phyloP scores from a whole-genome alignment of 2,329 filamentous ascomycete species.

The Phoma sp. region DNA sequence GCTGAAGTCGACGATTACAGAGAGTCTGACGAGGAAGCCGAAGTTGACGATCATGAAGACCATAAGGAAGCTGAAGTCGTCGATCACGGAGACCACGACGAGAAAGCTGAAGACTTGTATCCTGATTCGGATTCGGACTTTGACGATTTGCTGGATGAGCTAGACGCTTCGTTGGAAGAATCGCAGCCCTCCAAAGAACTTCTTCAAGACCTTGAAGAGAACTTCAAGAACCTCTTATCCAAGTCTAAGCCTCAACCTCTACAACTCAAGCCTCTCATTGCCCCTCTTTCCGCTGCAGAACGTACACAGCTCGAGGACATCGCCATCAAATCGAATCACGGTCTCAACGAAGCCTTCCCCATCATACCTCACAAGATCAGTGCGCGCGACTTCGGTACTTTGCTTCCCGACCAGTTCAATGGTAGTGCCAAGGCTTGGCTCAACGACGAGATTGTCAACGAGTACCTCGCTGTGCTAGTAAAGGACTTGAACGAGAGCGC shows the following conservation, averaged over 20 bases:
- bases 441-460: conserved; percentile 78
- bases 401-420: conserved; percentile 51
- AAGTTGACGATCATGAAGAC: no score
- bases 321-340: conserved; percentile 22
- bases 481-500: conserved; percentile 63
- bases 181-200: conserved; percentile 30
- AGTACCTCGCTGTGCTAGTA: conserved; percentile 67
- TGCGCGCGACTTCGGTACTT: conserved; percentile 67
- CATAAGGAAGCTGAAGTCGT: no score
- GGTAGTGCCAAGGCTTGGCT: conserved; percentile 66
- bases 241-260: conserved; percentile 15
- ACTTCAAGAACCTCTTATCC: conserved; percentile 22
- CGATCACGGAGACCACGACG: no score
- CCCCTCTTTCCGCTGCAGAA: conserved; percentile 27
- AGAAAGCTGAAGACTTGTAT: background rate
- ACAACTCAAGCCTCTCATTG: conserved; percentile 25
- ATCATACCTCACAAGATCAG: conserved; percentile 51
- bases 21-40: no score
- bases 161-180: conserved; percentile 28
- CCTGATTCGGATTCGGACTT: background rate
- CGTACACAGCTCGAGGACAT: conserved; percentile 18
- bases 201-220: conserved; percentile 24
- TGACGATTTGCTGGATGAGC: background rate
- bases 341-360: conserved; percentile 16
- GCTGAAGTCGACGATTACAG: no score